Evolutionary conservation across 1,139 yeast genomes (phyloP).

Genomic region (Blastobotrys petasosporus): DNA sequence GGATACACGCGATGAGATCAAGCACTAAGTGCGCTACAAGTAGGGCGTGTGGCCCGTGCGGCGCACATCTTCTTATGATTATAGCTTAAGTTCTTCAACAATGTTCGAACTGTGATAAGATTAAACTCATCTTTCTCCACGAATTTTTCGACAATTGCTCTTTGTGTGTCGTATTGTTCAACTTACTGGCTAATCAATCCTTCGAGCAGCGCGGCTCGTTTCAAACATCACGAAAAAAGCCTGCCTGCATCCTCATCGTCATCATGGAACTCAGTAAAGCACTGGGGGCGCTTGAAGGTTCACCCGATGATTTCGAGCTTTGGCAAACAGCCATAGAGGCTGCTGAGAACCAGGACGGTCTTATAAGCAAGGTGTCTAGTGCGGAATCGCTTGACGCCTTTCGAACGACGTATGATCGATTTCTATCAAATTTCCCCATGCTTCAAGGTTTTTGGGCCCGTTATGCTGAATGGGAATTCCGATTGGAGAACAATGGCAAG

Average conservation of each 20-base stretch:
- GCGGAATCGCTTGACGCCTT: constrained; percentile 39
- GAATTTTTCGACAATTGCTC: no score
- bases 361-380: constrained; percentile 44
- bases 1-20: no score
- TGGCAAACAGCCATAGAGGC: constrained; percentile 47
- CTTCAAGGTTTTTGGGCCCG: constrained; percentile 76
- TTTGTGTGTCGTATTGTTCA: no score
- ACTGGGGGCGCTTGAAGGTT: constrained; percentile 25
- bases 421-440: constrained; percentile 60
- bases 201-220: no score
- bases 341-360: constrained; percentile 34
- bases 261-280: not conserved
- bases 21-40: no score
- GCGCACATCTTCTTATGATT: no score
- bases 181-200: no score
- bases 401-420: constrained; percentile 47
- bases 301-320: constrained; percentile 40
- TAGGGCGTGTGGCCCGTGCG: no score
- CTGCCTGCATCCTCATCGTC: not conserved
- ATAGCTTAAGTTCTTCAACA: no score
- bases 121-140: no score
- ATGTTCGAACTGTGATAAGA: no score
- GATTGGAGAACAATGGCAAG: constrained; percentile 47
- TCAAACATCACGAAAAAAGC: no score
- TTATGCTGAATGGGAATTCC: constrained; percentile 63